A percentile compares a stretch with the other conserved stretches of the same genome.
Conservation (phyloP, 2,329 filamentous ascomycete species). For the Neofusicoccum sp. region DNA sequence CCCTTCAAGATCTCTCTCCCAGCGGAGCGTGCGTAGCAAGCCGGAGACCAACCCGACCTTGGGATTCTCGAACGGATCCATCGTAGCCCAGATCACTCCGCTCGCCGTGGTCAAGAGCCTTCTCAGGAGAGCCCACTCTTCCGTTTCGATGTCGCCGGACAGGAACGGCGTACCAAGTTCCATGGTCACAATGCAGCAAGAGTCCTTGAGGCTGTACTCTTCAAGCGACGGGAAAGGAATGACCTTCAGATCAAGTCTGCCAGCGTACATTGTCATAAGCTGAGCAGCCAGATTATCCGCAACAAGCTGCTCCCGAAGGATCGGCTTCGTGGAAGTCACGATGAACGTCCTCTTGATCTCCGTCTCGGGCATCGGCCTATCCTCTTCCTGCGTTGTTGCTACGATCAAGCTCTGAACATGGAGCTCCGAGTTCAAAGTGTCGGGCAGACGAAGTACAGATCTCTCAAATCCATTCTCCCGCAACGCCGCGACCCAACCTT, state of each 20-base stretch:
- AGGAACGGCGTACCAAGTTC: background rate
- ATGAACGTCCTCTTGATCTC: conserved; percentile 7
- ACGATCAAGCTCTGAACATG: conserved; percentile 7
- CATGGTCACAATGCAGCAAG: background rate
- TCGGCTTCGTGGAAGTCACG: background rate
- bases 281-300: conserved; percentile 8
- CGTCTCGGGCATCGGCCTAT: background rate
- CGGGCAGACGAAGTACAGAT: background rate
- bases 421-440: background rate
- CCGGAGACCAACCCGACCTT: conserved; percentile 11
- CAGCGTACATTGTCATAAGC: conserved; percentile 20
- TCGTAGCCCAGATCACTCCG: conserved; percentile 13
- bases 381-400: background rate
- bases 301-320: conserved; percentile 2
- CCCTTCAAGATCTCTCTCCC: conserved; percentile 1
- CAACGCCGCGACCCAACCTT: background rate
- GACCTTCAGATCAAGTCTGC: conserved; percentile 1
- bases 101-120: conserved; percentile 7
- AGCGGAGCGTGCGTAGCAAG: conserved; percentile 11
- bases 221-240: background rate
- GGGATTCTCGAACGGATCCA: background rate
- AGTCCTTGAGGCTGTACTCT: background rate
- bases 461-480: conserved; percentile 1
- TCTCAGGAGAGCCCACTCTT: background rate
- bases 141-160: background rate